Conservation (phyloP, 441 rosid species). For the Pelargonium myrrhifolium region DNA sequence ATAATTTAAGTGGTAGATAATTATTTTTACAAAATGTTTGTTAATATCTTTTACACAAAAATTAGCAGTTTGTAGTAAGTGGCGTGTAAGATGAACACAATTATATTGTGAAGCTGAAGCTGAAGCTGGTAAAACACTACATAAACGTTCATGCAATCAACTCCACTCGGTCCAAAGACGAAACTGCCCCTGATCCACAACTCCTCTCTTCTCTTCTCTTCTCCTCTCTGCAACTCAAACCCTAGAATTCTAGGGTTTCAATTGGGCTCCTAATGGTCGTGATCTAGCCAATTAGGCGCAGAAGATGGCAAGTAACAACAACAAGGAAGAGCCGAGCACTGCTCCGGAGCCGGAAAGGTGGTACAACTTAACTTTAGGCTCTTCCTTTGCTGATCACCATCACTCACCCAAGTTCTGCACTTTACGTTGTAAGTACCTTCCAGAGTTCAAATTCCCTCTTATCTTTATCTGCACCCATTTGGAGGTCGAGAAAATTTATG, state of each 20-base stretch:
- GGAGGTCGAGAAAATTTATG: background rate
- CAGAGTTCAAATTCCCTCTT: background rate
- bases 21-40: no score
- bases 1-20: no score
- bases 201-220: background rate
- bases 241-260: conserved; percentile 23
- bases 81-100: no score
- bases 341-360: conserved; percentile 42
- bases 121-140: no score
- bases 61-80: no score
- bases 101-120: no score
- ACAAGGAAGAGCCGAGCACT: conserved; percentile 42
- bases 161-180: background rate
- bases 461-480: background rate
- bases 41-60: no score
- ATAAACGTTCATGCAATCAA: no score
- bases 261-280: background rate
- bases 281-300: background rate
- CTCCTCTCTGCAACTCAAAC: conserved; percentile 8
- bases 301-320: conserved; percentile 27
- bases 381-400: conserved; percentile 32
- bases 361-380: conserved; percentile 43
- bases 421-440: conserved; percentile 33
- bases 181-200: background rate
- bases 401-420: conserved; percentile 38